Evolutionary conservation across 768 basidiomycete species (phyloP), one percentile per base, ranked within the genome.

Genomic region (Melanogaster broomeanus): DNA sequence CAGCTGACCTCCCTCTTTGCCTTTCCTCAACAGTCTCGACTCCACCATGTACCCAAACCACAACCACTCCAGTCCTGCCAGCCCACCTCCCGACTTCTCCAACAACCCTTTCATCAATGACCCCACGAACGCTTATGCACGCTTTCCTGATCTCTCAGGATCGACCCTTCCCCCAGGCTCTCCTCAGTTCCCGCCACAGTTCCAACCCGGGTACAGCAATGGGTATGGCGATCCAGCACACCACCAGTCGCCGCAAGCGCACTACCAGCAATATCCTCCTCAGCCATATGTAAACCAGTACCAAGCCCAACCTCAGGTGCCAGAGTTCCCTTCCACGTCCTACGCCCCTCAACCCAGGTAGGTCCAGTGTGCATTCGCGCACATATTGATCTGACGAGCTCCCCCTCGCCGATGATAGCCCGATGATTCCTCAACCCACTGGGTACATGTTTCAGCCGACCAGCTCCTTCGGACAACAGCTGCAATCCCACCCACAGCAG

Each of bases 71-170:
- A 69, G 67, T 15, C 39, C 72, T 27, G 19, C 42, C 21, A 53
- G 30, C 21, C 37, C 60, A 21, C 42, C 47, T 2, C 12, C 39
- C 11, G 71, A 71, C 9, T 62, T 74, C 42, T 72, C 74, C 44
- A 90, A 87, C 62, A 90, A 90, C 58, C 88, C 88, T 0, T 90
- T 90, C 69, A 71, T 83, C 61, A 73, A 77, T 42, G 79, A 81
- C 55, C 74, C 80, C 1, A 56, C 73, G 27, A 72, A 74, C 42
- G 67, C 79, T 28, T 74, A 76, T 24, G 66, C 74, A 19, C 81
- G 88, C 53, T 90, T 77, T 60, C 89, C 89, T 31, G 85, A 86
- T 63, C 74, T 91, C 60, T 75, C 74, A 33, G 63, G 59, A 47
- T 38, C 65, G 16, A 33, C 40, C 12, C 35, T 41, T n/a, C 40